phyloP scores from a whole-genome alignment of 2,329 filamentous ascomycete species.

The Simplicillium sp. region DNA sequence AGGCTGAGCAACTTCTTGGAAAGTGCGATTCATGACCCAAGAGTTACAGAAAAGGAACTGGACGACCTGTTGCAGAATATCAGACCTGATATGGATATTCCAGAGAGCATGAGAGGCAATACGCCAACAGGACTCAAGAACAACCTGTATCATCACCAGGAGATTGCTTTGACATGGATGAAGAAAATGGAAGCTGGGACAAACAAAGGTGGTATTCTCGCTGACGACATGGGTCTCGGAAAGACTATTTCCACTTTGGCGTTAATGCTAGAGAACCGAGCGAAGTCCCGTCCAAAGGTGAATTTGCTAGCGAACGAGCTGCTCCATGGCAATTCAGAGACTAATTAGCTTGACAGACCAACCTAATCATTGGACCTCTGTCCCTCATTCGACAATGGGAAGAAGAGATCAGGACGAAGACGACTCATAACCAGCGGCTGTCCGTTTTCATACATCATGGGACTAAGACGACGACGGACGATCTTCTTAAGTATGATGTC shows the following conservation, averaged over 20 bases:
- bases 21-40: constrained; percentile 25
- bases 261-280: constrained; percentile 61
- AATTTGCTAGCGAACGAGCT: constrained; percentile 24
- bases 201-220: constrained; percentile 80
- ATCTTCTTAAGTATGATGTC: constrained; percentile 62
- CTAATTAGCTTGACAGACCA: constrained; percentile 42
- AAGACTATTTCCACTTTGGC: constrained; percentile 82
- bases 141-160: constrained; percentile 71
- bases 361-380: constrained; percentile 73
- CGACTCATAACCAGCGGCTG: constrained; percentile 50
- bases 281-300: constrained; percentile 31
- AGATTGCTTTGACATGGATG: constrained; percentile 77
- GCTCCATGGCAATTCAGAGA: no score
- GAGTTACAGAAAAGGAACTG: constrained; percentile 50
- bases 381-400: constrained; percentile 79
- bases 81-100: constrained; percentile 58
- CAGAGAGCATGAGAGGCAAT: constrained; percentile 51
- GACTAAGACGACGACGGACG: constrained; percentile 49
- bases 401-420: constrained; percentile 63
- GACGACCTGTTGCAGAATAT: constrained; percentile 64
- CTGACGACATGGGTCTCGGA: constrained; percentile 88
- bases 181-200: constrained; percentile 66
- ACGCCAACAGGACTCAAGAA: constrained; percentile 62
- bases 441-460: constrained; percentile 63
- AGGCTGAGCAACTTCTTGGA: constrained; percentile 22